Base-by-base conservation (phyloP, 495 filamentous ascomycete genomes). In the Hyphodiscus hymeniophilus region DNA sequence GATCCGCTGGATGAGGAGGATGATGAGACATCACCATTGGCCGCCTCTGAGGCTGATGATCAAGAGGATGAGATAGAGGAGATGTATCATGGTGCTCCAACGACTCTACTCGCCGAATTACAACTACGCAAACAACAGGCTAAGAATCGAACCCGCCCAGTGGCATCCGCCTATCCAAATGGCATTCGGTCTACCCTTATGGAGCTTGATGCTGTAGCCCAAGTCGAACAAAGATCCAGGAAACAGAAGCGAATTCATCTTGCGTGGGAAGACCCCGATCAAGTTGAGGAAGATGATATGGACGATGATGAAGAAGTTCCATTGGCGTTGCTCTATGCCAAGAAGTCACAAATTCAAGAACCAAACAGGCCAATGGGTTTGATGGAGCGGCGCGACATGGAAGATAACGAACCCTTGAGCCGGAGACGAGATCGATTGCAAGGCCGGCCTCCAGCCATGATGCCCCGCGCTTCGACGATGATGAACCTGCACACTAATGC, bases 361-460 rank as follows among this genome's bases (percentile, higher is more conserved):
- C 63, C 66, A 13, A 75, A 77, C 31, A 76, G 85, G 15, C 89
- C 91, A 0, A 59, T 90, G 17, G 92, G 92, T 12, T 66, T 98
- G 16, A 82, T 98, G 71, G 89, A 90, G 60, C 77, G 76, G 57
- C 77, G 84, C 7, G 79, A 94, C 44, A 65, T 91, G 52, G 92
- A 98, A 63, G 92, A 97, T 54, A 88, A 84, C 40, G 92, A 98
- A 57, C 89, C 92, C 5, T 66, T 98, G 34, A 89, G 86, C 54
- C 70, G 71, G 15, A 82, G 92, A 7, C 79, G 89, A 30, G 85
- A 85, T 23, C 72, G 92, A 52, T 71, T 98, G 13, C 75, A 79
- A 45, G 89, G 85, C 42, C 35, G 49, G 7, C 58, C 42, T 10
- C 42, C 44, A 15, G 13, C 15, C 6, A 45, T 41, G 36, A 48